Evolutionary conservation across 139 green algal genomes (phyloP), one percentile per base, ranked within the genome.

Genomic region (Chlamydomonas asymmetrica): DNA sequence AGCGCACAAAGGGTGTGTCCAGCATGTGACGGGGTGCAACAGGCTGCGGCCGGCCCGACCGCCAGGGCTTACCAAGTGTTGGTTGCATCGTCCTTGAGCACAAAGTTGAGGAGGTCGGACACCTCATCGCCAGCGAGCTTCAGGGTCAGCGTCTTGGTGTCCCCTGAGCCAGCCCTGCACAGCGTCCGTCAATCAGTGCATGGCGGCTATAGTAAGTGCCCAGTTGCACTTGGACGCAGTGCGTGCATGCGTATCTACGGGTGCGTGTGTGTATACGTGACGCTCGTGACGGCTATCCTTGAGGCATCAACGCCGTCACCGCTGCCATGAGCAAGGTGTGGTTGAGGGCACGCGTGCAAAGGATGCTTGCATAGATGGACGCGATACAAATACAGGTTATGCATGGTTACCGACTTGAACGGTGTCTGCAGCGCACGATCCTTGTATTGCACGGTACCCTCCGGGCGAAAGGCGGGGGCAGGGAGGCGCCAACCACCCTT

Each of bases 341-440:
- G n/a, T n/a, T n/a, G n/a, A n/a, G n/a, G n/a, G n/a, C n/a, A n/a
- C n/a, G n/a, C n/a, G n/a, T n/a, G n/a, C n/a, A n/a, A n/a, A n/a
- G n/a, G n/a, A n/a, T n/a, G n/a, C n/a, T n/a, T n/a, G n/a, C n/a
- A n/a, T n/a, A n/a, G n/a, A n/a, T n/a, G n/a, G n/a, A n/a, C n/a
- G n/a, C n/a, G n/a, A n/a, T n/a, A n/a, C n/a, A n/a, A n/a, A n/a
- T n/a, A n/a, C 56, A 37, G 56, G 56, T 23, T 8, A 48, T 4
- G 59, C 20, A 63, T 25, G 40, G 48, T 5, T n/a, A 77, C 73
- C 41, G 52, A 89, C 88, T 76, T 87, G 67, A 89, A 98, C 2
- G 91, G 92, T 23, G 93, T 97, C 82, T 99, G 95, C 80, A 99
- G 85, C 7, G 95, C 95, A 25, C 95, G 84, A 22, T 97, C 86